phyloP scores from a whole-genome alignment of 345 rosid genomes.

The Citrus sp. region DNA sequence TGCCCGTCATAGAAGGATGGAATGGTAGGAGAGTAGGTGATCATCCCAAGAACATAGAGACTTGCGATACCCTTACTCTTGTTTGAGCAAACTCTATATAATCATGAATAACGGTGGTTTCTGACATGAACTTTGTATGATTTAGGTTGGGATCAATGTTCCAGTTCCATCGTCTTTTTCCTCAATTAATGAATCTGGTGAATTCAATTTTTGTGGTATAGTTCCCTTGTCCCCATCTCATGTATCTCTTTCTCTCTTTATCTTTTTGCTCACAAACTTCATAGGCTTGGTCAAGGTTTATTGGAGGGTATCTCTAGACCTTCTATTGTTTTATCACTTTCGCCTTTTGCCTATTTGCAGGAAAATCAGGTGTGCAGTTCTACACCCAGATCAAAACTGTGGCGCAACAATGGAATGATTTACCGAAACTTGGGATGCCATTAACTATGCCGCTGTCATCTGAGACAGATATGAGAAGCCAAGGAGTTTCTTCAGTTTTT shows the following conservation, averaged over 20 bases:
- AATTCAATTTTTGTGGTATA: slow-evolving; percentile 35
- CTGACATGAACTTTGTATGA: slow-evolving; percentile 12
- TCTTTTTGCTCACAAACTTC: background rate
- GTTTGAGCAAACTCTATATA: background rate
- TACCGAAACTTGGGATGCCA: slow-evolving; percentile 19
- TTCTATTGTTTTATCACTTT: background rate
- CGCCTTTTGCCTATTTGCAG: slow-evolving; percentile 18
- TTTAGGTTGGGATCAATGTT: slow-evolving; percentile 45
- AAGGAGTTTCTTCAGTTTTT: slow-evolving; percentile 28
- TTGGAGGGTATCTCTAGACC: background rate
- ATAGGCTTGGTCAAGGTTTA: background rate
- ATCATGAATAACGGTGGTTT: background rate
- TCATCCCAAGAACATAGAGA: background rate
- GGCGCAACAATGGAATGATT: slow-evolving; percentile 39
- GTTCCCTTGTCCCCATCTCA: background rate
- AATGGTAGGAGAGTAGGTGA: slow-evolving; percentile 1
- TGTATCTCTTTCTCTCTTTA: background rate
- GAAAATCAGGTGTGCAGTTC: slow-evolving; percentile 35
- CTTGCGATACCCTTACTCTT: background rate
- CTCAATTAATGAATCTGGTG: slow-evolving; percentile 25
- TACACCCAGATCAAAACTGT: slow-evolving; percentile 42
- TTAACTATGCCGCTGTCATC: slow-evolving; percentile 20
- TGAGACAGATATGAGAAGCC: slow-evolving; percentile 26
- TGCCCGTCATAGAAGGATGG: background rate
- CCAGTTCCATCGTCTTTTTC: slow-evolving; percentile 30